phyloP scores from a whole-genome alignment of 495 filamentous ascomycete species.

The Neurospora cerealis region DNA sequence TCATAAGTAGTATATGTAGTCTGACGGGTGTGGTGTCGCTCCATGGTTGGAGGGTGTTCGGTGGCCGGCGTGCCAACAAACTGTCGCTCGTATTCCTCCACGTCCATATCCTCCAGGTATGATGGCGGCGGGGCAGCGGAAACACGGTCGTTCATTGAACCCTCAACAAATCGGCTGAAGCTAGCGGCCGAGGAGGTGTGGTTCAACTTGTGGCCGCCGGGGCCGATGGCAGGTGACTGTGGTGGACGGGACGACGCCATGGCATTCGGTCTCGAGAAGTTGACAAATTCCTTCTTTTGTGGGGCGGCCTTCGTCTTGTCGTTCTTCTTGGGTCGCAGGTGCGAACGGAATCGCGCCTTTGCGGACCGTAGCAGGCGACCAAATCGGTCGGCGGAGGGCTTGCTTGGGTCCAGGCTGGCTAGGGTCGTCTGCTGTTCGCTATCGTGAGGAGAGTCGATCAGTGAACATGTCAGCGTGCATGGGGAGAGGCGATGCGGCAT shows the following conservation, averaged over 20 bases:
- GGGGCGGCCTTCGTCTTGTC: not conserved
- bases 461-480: not conserved
- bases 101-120: constrained; percentile 45
- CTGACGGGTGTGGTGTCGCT: not conserved
- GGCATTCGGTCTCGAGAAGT: not conserved
- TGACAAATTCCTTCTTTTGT: not conserved
- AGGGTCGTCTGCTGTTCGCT: not conserved
- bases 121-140: constrained; percentile 57
- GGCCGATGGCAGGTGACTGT: not conserved
- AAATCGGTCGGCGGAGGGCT: not conserved
- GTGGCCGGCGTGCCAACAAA: constrained; percentile 16
- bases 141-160: constrained; percentile 65
- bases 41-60: not conserved
- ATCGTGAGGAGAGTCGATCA: not conserved
- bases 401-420: not conserved
- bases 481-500: not conserved
- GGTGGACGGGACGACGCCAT: not conserved
- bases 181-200: constrained; percentile 1
- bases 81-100: constrained; percentile 25
- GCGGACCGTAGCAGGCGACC: not conserved
- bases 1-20: not conserved
- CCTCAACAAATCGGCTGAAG: constrained; percentile 51
- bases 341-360: not conserved
- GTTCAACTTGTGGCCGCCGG: not conserved
- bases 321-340: not conserved